These are phyloP conservation scores for Periglandula ipomoeae DNA, from an alignment of 2,329 filamentous ascomycete species.

Conservation along the genomic window DNA sequence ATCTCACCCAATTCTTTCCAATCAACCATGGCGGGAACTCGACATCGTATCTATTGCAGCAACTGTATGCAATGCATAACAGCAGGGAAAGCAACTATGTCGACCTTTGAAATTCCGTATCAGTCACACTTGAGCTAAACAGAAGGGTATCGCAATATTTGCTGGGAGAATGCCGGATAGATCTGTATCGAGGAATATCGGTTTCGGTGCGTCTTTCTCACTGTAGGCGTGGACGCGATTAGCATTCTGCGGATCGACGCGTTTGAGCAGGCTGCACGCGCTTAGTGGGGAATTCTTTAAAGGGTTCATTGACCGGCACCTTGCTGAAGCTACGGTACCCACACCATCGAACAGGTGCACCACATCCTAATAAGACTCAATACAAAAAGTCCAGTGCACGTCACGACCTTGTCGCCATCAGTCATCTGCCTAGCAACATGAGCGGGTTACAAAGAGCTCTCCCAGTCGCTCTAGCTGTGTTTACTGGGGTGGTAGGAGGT, in stretches of 20 bases:
- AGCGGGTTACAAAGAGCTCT: slow-evolving; percentile 25
- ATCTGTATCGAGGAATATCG: background rate
- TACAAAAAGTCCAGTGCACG: no score
- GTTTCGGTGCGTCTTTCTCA: background rate
- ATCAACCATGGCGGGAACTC: slow-evolving; percentile 28
- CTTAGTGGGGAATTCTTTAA: slow-evolving; percentile 6
- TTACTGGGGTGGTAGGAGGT: slow-evolving; percentile 29
- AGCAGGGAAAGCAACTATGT: background rate
- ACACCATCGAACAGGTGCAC: no score
- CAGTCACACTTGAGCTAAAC: no score
- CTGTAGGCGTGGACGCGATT: background rate
- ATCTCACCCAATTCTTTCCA: slow-evolving; percentile 43
- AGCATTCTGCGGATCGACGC: background rate
- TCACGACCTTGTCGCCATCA: background rate
- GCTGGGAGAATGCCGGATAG: background rate
- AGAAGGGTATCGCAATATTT: background rate
- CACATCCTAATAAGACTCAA: no score
- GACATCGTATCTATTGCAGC: slow-evolving; percentile 18
- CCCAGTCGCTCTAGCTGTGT: slow-evolving; percentile 25
- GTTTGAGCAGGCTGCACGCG: slow-evolving; percentile 12
- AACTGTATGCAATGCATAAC: slow-evolving; percentile 1
- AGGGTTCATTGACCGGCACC: background rate
- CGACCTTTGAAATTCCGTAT: background rate
- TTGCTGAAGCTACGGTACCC: no score
- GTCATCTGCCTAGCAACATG: slow-evolving; percentile 13